phyloP scores from a whole-genome alignment of 2,329 filamentous ascomycete species.

The Endoconidiophora laricicola region DNA sequence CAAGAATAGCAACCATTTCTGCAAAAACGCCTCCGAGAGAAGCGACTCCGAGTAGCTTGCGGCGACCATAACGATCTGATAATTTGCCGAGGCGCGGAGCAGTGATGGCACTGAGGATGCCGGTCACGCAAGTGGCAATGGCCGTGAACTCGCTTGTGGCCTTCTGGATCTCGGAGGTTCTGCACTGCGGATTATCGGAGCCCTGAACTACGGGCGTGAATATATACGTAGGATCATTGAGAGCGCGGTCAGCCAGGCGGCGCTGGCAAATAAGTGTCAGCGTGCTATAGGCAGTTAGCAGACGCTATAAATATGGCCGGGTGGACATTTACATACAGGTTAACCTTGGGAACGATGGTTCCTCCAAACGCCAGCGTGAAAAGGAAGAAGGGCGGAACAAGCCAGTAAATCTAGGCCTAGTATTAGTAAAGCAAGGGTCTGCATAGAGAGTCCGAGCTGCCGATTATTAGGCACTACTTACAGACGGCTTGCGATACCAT shows the following conservation, averaged over 20 bases:
- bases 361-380: slow-evolving; percentile 79
- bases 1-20: slow-evolving; percentile 63
- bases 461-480: slow-evolving; percentile 21
- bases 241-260: slow-evolving; percentile 42
- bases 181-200: slow-evolving; percentile 62
- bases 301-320: slow-evolving; percentile 7
- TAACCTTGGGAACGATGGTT: slow-evolving; percentile 70
- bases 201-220: slow-evolving; percentile 50
- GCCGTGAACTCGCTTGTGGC: slow-evolving; percentile 65
- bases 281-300: slow-evolving; percentile 1
- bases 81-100: slow-evolving; percentile 70
- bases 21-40: slow-evolving; percentile 57
- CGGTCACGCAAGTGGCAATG: slow-evolving; percentile 55
- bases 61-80: slow-evolving; percentile 76
- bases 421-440: not conserved
- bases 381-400: slow-evolving; percentile 62
- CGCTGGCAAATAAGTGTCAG: slow-evolving; percentile 57
- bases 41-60: slow-evolving; percentile 53
- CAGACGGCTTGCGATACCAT: slow-evolving; percentile 47
- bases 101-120: slow-evolving; percentile 61
- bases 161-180: slow-evolving; percentile 59
- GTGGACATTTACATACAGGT: slow-evolving; percentile 36
- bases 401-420: slow-evolving; percentile 53
- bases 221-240: slow-evolving; percentile 39
- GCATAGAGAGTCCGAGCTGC: too few species aligned